A percentile compares a stretch with the other conserved stretches of the same genome.
Evolutionary conservation across 2,329 filamentous ascomycete genomes (phyloP).

Genomic region (Lasiodiplodia theobromae): DNA sequence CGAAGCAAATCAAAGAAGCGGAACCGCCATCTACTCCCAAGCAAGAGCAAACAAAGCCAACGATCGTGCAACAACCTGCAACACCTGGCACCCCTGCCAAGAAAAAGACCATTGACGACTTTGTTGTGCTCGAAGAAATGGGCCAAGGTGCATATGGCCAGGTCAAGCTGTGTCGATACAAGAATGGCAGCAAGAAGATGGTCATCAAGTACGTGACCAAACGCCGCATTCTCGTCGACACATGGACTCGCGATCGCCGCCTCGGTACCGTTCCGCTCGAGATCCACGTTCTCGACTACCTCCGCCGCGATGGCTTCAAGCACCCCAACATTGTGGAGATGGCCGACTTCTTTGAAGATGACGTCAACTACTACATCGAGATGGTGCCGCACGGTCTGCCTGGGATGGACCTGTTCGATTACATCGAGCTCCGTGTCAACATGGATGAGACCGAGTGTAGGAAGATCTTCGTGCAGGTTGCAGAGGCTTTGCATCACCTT

Average conservation of each 20-base stretch:
- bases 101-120: conserved; percentile 90
- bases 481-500: conserved; percentile 85
- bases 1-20: conserved; percentile 59
- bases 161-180: conserved; percentile 91
- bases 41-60: not conserved
- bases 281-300: conserved; percentile 94
- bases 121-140: conserved; percentile 95
- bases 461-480: conserved; percentile 95
- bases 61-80: conserved; percentile 2
- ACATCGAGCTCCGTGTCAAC: conserved; percentile 93
- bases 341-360: conserved; percentile 76
- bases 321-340: conserved; percentile 74
- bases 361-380: conserved; percentile 97
- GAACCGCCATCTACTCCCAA: conserved; percentile 33
- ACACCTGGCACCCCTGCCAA: conserved; percentile 28
- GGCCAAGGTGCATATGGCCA: conserved; percentile 97
- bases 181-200: conserved; percentile 78
- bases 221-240: conserved; percentile 93
- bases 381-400: conserved; percentile 95
- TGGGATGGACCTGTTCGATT: conserved; percentile 98
- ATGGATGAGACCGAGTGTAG: conserved; percentile 96
- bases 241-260: conserved; percentile 92
- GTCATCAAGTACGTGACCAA: conserved; percentile 99
- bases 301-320: conserved; percentile 73
- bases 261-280: conserved; percentile 95